Conservation (phyloP, 192 early-diverging fungal genomes). For the Gaertneriomyces sp. region DNA sequence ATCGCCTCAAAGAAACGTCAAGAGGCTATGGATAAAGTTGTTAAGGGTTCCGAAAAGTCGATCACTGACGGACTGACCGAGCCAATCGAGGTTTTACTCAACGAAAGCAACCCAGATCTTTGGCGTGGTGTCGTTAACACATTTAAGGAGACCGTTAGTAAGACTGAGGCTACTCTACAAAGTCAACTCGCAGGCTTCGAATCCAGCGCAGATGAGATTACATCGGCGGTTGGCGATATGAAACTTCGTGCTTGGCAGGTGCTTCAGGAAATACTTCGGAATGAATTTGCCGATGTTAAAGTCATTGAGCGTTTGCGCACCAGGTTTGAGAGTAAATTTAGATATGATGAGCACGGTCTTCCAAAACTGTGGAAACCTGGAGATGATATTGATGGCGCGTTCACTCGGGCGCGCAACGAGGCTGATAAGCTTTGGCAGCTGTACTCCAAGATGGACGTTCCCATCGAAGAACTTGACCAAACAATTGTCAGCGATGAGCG, state of each 20-base stretch:
- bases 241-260: conserved; percentile 72
- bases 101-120: conserved; percentile 61
- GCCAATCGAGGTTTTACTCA: conserved; percentile 63
- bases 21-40: conserved; percentile 68
- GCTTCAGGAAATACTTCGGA: conserved; percentile 66
- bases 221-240: conserved; percentile 46
- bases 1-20: conserved; percentile 53
- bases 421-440: conserved; percentile 62
- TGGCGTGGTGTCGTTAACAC: conserved; percentile 66
- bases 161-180: conserved; percentile 44
- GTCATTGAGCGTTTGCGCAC: conserved; percentile 68
- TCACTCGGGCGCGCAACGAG: conserved; percentile 66
- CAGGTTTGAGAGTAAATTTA: conserved; percentile 85
- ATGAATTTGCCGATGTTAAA: conserved; percentile 80
- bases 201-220: conserved; percentile 47
- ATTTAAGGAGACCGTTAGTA: conserved; percentile 55
- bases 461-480: conserved; percentile 28
- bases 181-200: conserved; percentile 32
- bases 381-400: conserved; percentile 91
- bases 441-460: conserved; percentile 71
- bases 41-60: conserved; percentile 39
- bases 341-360: conserved; percentile 89
- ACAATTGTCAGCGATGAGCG: conserved; percentile 43
- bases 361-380: conserved; percentile 92
- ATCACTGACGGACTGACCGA: conserved; percentile 60